Percentiles rank a stretch among this genome's conserved stretches.
Evolutionary conservation across 306 rosid species (phyloP).

Genomic region (Gillenia trifoliata): DNA sequence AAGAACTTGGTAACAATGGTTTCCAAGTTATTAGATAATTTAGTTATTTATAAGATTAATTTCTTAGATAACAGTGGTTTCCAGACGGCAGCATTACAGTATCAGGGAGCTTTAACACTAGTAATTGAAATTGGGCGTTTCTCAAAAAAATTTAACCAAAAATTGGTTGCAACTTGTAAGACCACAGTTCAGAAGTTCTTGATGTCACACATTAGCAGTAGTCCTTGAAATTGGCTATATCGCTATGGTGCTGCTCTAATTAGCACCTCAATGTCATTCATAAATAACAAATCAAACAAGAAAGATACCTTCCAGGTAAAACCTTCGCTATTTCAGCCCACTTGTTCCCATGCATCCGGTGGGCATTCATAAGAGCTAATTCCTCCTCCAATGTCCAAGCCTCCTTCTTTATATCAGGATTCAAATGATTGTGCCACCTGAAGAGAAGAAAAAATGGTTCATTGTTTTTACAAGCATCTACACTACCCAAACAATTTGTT

Average conservation of each 20-base stretch:
- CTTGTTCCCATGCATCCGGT: conserved; percentile 74
- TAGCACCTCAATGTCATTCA: conserved; percentile 17
- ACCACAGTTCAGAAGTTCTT: background rate
- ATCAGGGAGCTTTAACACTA: too few relatives aligned
- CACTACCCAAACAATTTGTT: conserved; percentile 3
- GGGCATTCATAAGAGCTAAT: conserved; percentile 82
- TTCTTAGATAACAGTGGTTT: background rate
- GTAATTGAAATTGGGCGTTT: background rate
- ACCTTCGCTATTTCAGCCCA: conserved; percentile 99
- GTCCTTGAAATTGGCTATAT: background rate
- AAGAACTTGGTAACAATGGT: background rate
- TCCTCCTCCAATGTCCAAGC: conserved; percentile 96
- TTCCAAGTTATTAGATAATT: background rate
- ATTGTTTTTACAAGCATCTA: background rate
- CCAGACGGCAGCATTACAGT: background rate
- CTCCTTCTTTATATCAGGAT: conserved; percentile 89
- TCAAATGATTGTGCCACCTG: conserved; percentile 99
- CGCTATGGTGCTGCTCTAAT: conserved; percentile 1
- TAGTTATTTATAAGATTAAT: too few relatives aligned
- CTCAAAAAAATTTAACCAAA: background rate
- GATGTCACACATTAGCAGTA: background rate
- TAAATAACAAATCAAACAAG: conserved; percentile 17
- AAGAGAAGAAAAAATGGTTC: background rate
- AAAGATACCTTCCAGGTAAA: conserved; percentile 82
- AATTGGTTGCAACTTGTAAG: background rate